Evolutionary conservation across 805 yeast species (phyloP), one percentile per base, ranked within the genome.

Genomic region (Candida silvatica): DNA sequence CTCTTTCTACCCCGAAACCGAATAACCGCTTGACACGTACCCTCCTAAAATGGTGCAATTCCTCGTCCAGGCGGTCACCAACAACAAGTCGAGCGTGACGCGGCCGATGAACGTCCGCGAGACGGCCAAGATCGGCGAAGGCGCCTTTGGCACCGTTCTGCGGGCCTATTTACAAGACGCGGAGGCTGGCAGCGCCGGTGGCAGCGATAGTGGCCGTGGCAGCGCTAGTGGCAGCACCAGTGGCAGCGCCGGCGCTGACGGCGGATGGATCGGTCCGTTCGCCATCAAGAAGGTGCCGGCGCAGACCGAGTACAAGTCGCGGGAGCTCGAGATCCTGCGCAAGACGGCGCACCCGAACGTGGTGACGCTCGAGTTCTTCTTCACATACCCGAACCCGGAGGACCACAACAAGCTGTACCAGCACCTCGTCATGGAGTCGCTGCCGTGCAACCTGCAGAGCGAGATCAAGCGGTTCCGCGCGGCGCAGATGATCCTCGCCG

Each of bases 241-340:
- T n/a, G 16, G 12, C 5, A 6, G 12, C 9, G 17, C 20, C 17
- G 37, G 51, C 41, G 15, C 53, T 48, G 31, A 56, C 35, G 12
- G 26, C 4, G 15, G 55, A 22, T 77, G 85, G 83, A 59, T 76
- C 27, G 94, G 94, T 1, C 94, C 94, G 0, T 83, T 72, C 62
- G 92, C 92, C 16, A 81, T 83, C 39, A 83, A 83, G 49, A 71
- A 85, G 46, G 92, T 82, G 1, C 88, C 90, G 18, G 90, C 92
- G 1, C 92, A 83, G 50, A 83, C 92, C 0, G 94, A 83, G 55
- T 83, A 82, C 56, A 83, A 83, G 57, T 74, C 83, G 34, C 66
- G 94, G 57, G 94, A 83, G 56, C 64, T 83, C 47, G 90, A 81
- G 54, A 76, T 83, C 27, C 64, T 83, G 47, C 67, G 88, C 49